These are phyloP conservation scores for Diaporthe destruens DNA, from an alignment of 2,329 filamentous ascomycete genomes.

Conservation along the genomic window DNA sequence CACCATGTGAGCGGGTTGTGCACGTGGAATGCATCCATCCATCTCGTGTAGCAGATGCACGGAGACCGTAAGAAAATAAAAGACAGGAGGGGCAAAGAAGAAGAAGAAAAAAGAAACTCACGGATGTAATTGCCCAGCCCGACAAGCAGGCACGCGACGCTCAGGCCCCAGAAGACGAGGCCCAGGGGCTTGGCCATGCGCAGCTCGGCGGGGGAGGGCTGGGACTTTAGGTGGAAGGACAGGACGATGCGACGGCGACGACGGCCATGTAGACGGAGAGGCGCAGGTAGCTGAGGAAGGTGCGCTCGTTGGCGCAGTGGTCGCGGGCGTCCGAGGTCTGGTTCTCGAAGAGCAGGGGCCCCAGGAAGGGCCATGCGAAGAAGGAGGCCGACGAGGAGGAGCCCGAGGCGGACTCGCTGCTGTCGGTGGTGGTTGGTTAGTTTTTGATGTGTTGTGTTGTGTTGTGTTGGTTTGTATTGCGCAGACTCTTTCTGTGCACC, in stretches of 20 bases:
- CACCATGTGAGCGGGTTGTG: conserved; percentile 3
- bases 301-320: conserved; percentile 84
- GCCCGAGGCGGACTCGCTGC: conserved; percentile 23
- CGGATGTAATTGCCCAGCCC: conserved; percentile 91
- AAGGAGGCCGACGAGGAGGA: conserved; percentile 57
- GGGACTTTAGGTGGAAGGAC: conserved; percentile 87
- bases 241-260: conserved; percentile 88
- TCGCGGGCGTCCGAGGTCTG: conserved; percentile 80
- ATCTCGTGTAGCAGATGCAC: background rate
- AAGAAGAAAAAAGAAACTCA: conserved; percentile 51
- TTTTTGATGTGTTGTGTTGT: too few species aligned
- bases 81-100: background rate
- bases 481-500: too few species aligned
- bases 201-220: conserved; percentile 78
- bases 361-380: conserved; percentile 71
- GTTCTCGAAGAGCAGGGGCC: conserved; percentile 80
- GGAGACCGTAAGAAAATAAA: background rate
- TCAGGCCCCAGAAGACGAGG: conserved; percentile 87
- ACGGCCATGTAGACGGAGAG: conserved; percentile 92
- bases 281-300: conserved; percentile 91
- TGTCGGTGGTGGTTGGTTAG: background rate
- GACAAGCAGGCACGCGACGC: conserved; percentile 79
- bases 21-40: too few species aligned
- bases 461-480: background rate
- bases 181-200: conserved; percentile 87